Base-by-base conservation (phyloP, 257 asterid species). In the Solanum corneliomulleri region DNA sequence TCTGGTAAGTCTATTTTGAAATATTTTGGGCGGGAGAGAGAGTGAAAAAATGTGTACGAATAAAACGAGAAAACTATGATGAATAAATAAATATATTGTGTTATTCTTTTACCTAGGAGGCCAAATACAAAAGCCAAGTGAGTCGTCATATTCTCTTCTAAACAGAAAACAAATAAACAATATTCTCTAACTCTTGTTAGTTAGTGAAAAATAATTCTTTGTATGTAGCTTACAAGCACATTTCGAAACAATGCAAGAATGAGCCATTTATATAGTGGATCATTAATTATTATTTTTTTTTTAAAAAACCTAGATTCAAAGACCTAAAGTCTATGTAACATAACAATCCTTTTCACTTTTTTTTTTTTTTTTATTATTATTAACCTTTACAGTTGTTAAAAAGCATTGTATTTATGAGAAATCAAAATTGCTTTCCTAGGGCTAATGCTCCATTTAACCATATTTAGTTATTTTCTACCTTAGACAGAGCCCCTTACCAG, bases 111-210 rank as follows among this genome's bases (percentile, higher is more conserved):
- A 93, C 95, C 95, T 87, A 91, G 89, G 77, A 93, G 89, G 88
- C 95, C 95, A 88, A 93, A 92, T 33, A 88, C 76, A 81, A 92
- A 89, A 77, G 91, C 93, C 91, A 89, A 87, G 0, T 88, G 88
- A 86, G 35, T 29, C 69, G 20, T 18, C 69, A 49, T n/a, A 62
- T 5, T 81, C 45, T 81, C 44, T 81, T 10, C 45, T 29, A 33
- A 49, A 29, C 45, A 49, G 29, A 49, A 81, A 0, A 37, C 39
- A 81, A 29, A 74, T 18, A 78, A 15, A 25, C 23, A 44, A 45
- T 4, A 29, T 49, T 3, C 31, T 81, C 44, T 41, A 41, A 49
- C 85, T 47, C 44, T 47, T 80, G 18, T 80, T 47, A 13, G 68
- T 80, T 49, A 49, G 11, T 81, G 41, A 80, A 80, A 80, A 47